Conservation (phyloP, 495 filamentous ascomycete genomes). For the Trichoderma gamsii region DNA sequence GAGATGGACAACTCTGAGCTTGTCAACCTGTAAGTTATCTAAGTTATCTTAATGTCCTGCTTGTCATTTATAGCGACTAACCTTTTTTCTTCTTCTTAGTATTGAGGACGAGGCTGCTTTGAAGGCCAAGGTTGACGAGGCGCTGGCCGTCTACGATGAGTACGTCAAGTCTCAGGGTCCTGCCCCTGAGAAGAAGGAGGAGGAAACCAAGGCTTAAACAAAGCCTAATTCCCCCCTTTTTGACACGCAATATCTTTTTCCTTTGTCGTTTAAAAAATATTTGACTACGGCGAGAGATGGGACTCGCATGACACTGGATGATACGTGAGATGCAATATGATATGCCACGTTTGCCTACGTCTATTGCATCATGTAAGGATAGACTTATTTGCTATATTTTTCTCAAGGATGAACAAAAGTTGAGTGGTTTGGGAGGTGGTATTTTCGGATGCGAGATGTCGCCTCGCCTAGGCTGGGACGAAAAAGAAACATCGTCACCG, state of each 20-base stretch:
- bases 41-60: constrained; percentile 45
- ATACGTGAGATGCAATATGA: constrained; percentile 15
- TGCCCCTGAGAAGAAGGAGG: constrained; percentile 44
- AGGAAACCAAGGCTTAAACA: constrained; percentile 54
- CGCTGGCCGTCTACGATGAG: constrained; percentile 93
- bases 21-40: constrained; percentile 84
- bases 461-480: constrained; percentile 4
- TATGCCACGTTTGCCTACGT: constrained; percentile 8
- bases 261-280: constrained; percentile 21
- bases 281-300: constrained; percentile 19
- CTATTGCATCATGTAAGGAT: constrained; percentile 30
- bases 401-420: constrained; percentile 16
- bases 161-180: constrained; percentile 80
- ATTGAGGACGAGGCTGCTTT: constrained; percentile 86
- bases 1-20: constrained; percentile 98
- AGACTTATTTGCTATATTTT: constrained; percentile 25
- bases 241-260: constrained; percentile 19
- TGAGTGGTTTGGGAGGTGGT: constrained; percentile 9
- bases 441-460: constrained; percentile 1
- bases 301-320: constrained; percentile 1
- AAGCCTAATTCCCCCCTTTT: constrained; percentile 18
- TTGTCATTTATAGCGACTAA: constrained; percentile 21
- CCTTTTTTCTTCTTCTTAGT: constrained; percentile 42
- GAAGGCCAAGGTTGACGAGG: constrained; percentile 91
- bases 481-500: not conserved